Evolutionary conservation across 495 filamentous ascomycete genomes (phyloP).

Genomic region (Neurospora sp.): DNA sequence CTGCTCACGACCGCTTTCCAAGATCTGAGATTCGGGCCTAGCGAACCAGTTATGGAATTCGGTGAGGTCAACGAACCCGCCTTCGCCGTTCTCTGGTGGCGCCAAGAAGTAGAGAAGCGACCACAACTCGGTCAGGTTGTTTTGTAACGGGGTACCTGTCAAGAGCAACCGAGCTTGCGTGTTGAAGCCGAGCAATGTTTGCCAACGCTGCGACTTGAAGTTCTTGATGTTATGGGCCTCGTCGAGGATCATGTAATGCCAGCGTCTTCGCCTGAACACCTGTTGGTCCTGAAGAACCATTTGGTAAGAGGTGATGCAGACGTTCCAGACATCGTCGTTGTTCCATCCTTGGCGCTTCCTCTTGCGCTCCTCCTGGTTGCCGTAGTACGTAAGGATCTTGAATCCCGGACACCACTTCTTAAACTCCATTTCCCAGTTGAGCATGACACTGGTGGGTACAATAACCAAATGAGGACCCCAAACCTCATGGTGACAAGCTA

Average conservation of each 20-base stretch:
- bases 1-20: constrained; percentile 85
- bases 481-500: constrained; percentile 80
- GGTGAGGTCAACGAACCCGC: constrained; percentile 78
- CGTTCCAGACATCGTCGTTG: constrained; percentile 86
- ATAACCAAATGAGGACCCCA: constrained; percentile 97
- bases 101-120: constrained; percentile 93
- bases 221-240: constrained; percentile 99
- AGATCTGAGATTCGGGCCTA: constrained; percentile 84
- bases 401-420: constrained; percentile 99
- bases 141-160: constrained; percentile 94
- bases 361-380: constrained; percentile 82
- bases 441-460: constrained; percentile 95
- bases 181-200: constrained; percentile 83
- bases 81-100: constrained; percentile 76
- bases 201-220: constrained; percentile 94
- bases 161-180: constrained; percentile 79
- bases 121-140: constrained; percentile 95
- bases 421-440: constrained; percentile 99
- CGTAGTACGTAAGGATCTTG: constrained; percentile 97
- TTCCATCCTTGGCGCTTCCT: constrained; percentile 86
- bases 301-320: constrained; percentile 94
- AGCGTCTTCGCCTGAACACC: constrained; percentile 84
- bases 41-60: constrained; percentile 93
- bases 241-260: constrained; percentile 98
- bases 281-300: constrained; percentile 87